Percentiles rank a stretch among this genome's conserved stretches.
These are phyloP conservation scores for Dendrobium catenatum DNA, from an alignment of 106 monocot genomes.

Conservation along the genomic window DNA sequence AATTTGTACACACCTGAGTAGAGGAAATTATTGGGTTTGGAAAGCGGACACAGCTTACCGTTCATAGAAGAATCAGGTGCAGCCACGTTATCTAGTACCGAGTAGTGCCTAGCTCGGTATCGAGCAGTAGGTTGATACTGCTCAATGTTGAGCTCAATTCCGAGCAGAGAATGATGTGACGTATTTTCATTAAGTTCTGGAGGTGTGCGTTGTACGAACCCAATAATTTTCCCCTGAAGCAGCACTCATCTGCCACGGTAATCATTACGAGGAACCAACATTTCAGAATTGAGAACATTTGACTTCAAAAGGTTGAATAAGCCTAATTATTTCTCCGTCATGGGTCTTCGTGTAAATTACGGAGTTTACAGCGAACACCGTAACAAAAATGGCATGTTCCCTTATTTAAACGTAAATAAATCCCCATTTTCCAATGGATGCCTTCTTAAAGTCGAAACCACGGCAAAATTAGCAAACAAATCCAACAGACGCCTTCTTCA, in stretches of 20 bases:
- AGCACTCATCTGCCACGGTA: background rate
- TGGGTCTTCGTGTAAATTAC: slow-evolving; percentile 3
- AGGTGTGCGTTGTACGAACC: too few species aligned
- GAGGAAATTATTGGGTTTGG: too few species aligned
- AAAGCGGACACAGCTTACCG: too few species aligned
- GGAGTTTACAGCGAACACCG: background rate
- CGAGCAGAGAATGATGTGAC: too few species aligned
- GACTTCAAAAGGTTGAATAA: background rate
- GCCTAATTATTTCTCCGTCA: background rate
- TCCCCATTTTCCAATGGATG: background rate
- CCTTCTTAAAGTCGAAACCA: background rate
- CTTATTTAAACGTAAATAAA: background rate
- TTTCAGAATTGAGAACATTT: background rate
- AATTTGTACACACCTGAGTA: too few species aligned
- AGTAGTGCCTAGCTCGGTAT: too few species aligned
- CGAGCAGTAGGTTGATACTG: too few species aligned
- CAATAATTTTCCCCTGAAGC: too few species aligned
- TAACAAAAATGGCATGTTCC: slow-evolving; percentile 1
- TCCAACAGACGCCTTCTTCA: background rate
- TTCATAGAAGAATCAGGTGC: too few species aligned
- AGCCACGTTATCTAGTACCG: too few species aligned
- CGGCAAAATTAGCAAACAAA: background rate
- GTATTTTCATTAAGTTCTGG: too few species aligned
- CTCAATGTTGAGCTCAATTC: too few species aligned
- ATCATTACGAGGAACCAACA: background rate